phyloP scores from a whole-genome alignment of 1,284 basidiomycete genomes.

The Coniferiporia weirii region DNA sequence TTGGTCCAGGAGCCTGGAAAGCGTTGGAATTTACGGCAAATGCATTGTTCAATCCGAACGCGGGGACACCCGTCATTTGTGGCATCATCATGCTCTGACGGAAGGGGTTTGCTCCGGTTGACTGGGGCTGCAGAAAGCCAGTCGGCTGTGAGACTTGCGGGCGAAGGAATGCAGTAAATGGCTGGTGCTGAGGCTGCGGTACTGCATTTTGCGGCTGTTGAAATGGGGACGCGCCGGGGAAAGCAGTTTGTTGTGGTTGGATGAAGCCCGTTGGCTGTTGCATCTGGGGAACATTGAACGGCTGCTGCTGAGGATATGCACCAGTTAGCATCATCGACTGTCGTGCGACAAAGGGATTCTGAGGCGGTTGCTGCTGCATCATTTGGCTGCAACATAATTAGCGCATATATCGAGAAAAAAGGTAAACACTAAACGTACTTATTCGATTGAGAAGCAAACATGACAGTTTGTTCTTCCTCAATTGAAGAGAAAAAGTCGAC shows the following conservation, averaged over 20 bases:
- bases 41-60: constrained; percentile 23
- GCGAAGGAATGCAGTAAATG: constrained; percentile 44
- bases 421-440: constrained; percentile 35
- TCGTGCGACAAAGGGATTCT: constrained; percentile 75
- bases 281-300: constrained; percentile 32
- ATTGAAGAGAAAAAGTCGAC: constrained; percentile 92
- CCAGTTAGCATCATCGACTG: constrained; percentile 43
- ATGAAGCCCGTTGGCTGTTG: constrained; percentile 31
- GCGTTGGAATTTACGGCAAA: constrained; percentile 22
- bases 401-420: background rate
- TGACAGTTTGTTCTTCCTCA: constrained; percentile 75
- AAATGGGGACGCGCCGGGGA: constrained; percentile 42
- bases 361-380: constrained; percentile 46
- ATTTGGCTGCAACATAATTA: constrained; percentile 2
- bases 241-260: constrained; percentile 32
- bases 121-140: constrained; percentile 64
- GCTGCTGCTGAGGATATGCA: constrained; percentile 24
- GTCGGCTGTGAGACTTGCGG: constrained; percentile 58
- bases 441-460: constrained; percentile 61
- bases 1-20: constrained; percentile 16
- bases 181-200: constrained; percentile 31
- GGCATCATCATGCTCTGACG: constrained; percentile 42
- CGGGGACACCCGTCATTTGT: constrained; percentile 45
- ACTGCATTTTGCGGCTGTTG: constrained; percentile 23
- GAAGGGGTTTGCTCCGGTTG: constrained; percentile 56